A percentile compares a stretch with the other conserved stretches of the same genome.
Evolutionary conservation across 768 basidiomycete genomes (phyloP).

Genomic region (Agaricus bisporus): DNA sequence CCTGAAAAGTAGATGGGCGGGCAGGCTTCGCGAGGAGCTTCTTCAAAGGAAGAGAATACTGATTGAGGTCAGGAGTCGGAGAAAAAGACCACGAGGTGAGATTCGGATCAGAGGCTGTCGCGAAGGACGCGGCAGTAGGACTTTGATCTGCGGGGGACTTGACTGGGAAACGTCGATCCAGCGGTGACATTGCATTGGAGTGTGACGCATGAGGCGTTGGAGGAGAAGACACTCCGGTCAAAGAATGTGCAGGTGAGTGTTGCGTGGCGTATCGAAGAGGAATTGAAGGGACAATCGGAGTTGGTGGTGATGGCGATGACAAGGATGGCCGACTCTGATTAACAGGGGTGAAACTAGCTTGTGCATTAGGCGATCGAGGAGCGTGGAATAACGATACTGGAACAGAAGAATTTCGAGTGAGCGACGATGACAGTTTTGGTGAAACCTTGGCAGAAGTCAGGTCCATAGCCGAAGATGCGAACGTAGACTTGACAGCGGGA

Average conservation of each 20-base stretch:
- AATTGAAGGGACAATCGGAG: constrained; percentile 8
- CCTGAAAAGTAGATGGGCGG: not conserved
- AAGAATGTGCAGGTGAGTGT: not conserved
- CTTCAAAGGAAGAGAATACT: constrained; percentile 1
- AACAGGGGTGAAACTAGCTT: not conserved
- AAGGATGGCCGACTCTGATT: constrained; percentile 2
- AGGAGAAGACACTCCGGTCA: not conserved
- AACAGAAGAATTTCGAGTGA: constrained; percentile 4
- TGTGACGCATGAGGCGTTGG: not conserved
- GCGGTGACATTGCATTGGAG: not conserved
- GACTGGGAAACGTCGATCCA: constrained; percentile 1
- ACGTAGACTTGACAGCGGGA: not conserved
- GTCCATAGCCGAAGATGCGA: not conserved
- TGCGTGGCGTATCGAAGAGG: constrained; percentile 9
- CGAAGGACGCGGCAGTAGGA: not conserved
- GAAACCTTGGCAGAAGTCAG: not conserved
- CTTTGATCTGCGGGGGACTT: not conserved
- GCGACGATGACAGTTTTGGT: not conserved
- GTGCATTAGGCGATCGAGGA: not conserved
- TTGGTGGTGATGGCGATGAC: constrained; percentile 7
- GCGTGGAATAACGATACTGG: not conserved
- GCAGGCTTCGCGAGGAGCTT: constrained; percentile 5
- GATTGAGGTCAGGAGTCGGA: not conserved
- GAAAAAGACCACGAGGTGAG: not conserved
- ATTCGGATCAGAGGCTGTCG: constrained; percentile 8